These are phyloP conservation scores for Colletotrichum lentis DNA, from an alignment of 2,329 filamentous ascomycete species.

Conservation along the genomic window DNA sequence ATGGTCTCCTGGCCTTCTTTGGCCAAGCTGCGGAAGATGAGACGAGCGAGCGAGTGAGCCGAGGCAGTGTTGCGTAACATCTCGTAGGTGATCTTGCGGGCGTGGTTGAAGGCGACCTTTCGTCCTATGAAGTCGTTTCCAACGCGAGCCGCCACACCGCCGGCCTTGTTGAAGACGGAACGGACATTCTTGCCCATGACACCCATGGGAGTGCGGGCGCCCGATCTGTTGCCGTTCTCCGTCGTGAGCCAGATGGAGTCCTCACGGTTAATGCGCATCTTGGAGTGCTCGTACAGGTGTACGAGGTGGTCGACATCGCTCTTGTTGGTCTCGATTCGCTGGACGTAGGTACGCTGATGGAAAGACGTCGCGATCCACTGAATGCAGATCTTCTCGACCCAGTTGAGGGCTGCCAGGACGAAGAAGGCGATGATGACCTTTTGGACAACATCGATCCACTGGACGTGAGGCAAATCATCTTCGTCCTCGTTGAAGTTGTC, in stretches of 20 bases:
- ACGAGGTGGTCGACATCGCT: slow-evolving; percentile 76
- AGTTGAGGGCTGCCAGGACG: slow-evolving; percentile 80
- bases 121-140: slow-evolving; percentile 92
- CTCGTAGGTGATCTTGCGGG: slow-evolving; percentile 83
- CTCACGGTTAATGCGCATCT: slow-evolving; percentile 70
- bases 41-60: slow-evolving; percentile 83
- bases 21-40: slow-evolving; percentile 86
- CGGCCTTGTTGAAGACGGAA: slow-evolving; percentile 79
- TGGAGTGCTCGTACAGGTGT: slow-evolving; percentile 73
- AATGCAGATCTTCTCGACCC: slow-evolving; percentile 90
- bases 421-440: slow-evolving; percentile 90
- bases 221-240: slow-evolving; percentile 57
- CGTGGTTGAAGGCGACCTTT: slow-evolving; percentile 75
- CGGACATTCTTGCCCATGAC: slow-evolving; percentile 78
- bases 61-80: slow-evolving; percentile 76
- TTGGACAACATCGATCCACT: slow-evolving; percentile 81
- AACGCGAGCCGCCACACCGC: slow-evolving; percentile 83
- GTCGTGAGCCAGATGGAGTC: slow-evolving; percentile 58
- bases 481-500: slow-evolving; percentile 52
- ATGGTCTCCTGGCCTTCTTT: slow-evolving; percentile 79
- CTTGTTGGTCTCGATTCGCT: slow-evolving; percentile 91
- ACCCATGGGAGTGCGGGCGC: slow-evolving; percentile 76
- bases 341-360: slow-evolving; percentile 88
- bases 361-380: slow-evolving; percentile 95
- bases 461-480: slow-evolving; percentile 50